Evolutionary conservation across 2,329 filamentous ascomycete genomes (phyloP).

Genomic region (Fusarium graminum): DNA sequence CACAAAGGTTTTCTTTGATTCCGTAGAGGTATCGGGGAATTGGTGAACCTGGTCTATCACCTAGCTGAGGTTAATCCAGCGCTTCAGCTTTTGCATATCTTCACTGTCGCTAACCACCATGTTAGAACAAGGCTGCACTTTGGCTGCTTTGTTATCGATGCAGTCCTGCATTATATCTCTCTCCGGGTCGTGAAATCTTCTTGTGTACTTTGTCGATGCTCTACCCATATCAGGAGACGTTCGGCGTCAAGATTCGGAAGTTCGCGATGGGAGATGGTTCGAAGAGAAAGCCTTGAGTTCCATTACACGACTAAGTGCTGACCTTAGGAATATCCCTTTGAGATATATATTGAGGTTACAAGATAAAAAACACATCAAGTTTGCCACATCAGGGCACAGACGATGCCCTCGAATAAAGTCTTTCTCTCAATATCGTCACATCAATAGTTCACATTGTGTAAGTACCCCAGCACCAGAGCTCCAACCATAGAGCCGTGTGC

Average conservation of each 20-base stretch:
- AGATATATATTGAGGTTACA: too few relatives aligned
- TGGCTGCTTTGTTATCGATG: accelerated
- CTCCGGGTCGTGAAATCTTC: not conserved
- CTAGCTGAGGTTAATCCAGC: conserved; percentile 16
- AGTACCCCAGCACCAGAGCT: conserved; percentile 2
- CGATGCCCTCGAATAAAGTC: too few relatives aligned
- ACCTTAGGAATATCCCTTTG: too few relatives aligned
- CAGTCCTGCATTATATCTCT: not conserved
- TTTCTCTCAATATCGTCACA: too few relatives aligned
- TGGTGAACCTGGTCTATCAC: not conserved
- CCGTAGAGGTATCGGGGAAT: not conserved
- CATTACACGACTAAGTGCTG: too few relatives aligned
- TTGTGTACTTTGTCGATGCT: not conserved
- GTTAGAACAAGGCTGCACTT: too few relatives aligned
- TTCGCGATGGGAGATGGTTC: not conserved
- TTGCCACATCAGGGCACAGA: too few relatives aligned
- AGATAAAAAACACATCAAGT: too few relatives aligned
- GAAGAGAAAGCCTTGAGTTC: conserved; percentile 3
- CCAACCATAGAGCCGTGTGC: not conserved
- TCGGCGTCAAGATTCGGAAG: not conserved
- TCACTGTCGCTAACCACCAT: not conserved
- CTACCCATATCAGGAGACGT: not conserved
- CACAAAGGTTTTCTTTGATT: not conserved
- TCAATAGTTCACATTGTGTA: too few relatives aligned
- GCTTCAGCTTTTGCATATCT: conserved; percentile 13